Base-by-base conservation (phyloP, 352 stramenopile species). In the Globisporangium uncinulatum region DNA sequence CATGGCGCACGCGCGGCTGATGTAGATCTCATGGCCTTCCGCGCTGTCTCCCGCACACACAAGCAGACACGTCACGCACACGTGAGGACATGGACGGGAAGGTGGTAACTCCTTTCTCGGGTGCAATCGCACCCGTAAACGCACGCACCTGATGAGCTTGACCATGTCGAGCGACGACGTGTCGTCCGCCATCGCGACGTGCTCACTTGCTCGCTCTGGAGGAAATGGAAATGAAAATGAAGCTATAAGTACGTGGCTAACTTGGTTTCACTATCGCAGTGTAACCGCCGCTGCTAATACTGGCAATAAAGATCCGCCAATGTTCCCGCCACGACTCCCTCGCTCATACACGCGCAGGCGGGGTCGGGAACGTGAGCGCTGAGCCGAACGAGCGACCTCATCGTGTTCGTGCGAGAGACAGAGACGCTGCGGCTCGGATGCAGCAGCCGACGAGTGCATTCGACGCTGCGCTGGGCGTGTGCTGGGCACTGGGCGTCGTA, bases 21-120 rank as follows among this genome's bases (percentile, higher is more conserved):
- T 87, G 74, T 92, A 97, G 61, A 98, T 97, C 62, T 98, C 94
- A 56, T 98, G 92, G 36, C 92, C 94, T 70, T 98, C 94, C 7
- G 92, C 91, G 66, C 94, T 98, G 29, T 29, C 24, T 29, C 24
- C 8, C 19, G 15, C 11, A 29, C 56, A 4, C 21, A 54, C 21
- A 54, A 41, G 43, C 19, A 39, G 44, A 61, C 9, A 21, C 59
- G 19, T 44, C 49, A 24, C 34, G 24, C 29, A 8, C 57, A 51
- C 17, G 54, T 20, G 56, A 14, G 51, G 14, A n/a, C 6, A 29
- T 29, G 24, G 24, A 29, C 24, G 24, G 24, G 24, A 29, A 29
- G 24, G 24, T 4, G 24, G 24, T 29, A 29, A 29, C 24, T 29
- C 24, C 24, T 29, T 29, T 29, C 24, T 29, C 24, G 24, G 24